Evolutionary conservation across 345 rosid genomes (phyloP).

Genomic region (Dipteronia sinensis): DNA sequence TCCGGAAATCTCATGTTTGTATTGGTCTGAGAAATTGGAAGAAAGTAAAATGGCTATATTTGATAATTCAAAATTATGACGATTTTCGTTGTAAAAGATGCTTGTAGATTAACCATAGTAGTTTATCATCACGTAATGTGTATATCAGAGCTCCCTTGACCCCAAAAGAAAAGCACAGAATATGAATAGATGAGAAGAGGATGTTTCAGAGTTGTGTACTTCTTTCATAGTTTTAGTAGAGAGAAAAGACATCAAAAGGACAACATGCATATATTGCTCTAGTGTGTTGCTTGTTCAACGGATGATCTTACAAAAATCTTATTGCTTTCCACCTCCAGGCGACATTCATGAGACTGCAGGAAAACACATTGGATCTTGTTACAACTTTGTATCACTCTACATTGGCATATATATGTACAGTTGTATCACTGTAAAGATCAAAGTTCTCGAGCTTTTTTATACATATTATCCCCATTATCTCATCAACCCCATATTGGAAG

Average conservation of each 20-base stretch:
- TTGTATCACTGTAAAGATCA: not conserved
- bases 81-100: not conserved
- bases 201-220: not conserved
- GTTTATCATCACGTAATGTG: not conserved
- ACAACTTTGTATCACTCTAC: conserved; percentile 8
- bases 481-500: conserved; percentile 36
- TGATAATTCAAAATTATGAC: not conserved
- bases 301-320: not conserved
- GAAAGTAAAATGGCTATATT: not conserved
- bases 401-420: not conserved
- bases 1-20: no score
- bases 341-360: not conserved
- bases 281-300: not conserved
- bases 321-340: not conserved
- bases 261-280: not conserved
- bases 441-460: conserved; percentile 6
- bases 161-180: not conserved
- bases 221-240: not conserved
- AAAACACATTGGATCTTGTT: not conserved
- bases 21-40: not conserved
- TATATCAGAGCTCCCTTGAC: not conserved
- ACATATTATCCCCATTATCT: conserved; percentile 21
- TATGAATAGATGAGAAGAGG: not conserved
- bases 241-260: not conserved
- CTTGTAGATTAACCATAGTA: not conserved